A percentile compares a stretch with the other conserved stretches of the same genome.
phyloP scores from a whole-genome alignment of 208 protist genomes.

The Porcisia hertigi region DNA sequence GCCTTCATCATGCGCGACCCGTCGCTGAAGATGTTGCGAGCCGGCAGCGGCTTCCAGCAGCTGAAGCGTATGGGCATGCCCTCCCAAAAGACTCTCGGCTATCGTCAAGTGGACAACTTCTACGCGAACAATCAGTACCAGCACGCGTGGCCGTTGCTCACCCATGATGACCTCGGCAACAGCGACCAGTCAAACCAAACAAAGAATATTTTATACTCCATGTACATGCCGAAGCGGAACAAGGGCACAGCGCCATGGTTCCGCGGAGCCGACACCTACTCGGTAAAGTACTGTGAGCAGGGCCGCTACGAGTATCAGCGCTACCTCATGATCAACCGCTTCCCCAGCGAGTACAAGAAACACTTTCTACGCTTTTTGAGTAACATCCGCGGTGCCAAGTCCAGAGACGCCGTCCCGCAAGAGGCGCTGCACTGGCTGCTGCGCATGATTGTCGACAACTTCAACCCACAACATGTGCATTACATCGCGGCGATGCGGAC shows the following conservation, averaged over 20 bases:
- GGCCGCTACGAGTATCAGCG: conserved; percentile 92
- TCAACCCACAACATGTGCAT: conserved; percentile 92
- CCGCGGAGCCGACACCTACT: conserved; percentile 91
- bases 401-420: conserved; percentile 60
- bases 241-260: conserved; percentile 92
- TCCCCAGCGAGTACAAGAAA: conserved; percentile 92
- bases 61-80: conserved; percentile 85
- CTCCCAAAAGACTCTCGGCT: conserved; percentile 52
- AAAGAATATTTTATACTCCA: conserved; percentile 87
- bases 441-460: conserved; percentile 93
- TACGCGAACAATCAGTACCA: conserved; percentile 87
- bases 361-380: conserved; percentile 83
- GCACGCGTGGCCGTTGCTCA: conserved; percentile 89
- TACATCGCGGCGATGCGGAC: conserved; percentile 90
- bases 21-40: conserved; percentile 66
- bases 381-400: conserved; percentile 59
- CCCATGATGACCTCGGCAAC: conserved; percentile 89
- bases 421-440: conserved; percentile 93
- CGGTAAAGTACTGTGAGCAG: conserved; percentile 92
- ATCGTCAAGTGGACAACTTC: conserved; percentile 73
- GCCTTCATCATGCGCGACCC: conserved; percentile 85
- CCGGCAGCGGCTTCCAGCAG: conserved; percentile 65
- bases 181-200: conserved; percentile 91
- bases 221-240: conserved; percentile 92
- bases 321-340: conserved; percentile 92